Evolutionary conservation across 768 basidiomycete species (phyloP).

Genomic region (Rhizopogon vinicolor): DNA sequence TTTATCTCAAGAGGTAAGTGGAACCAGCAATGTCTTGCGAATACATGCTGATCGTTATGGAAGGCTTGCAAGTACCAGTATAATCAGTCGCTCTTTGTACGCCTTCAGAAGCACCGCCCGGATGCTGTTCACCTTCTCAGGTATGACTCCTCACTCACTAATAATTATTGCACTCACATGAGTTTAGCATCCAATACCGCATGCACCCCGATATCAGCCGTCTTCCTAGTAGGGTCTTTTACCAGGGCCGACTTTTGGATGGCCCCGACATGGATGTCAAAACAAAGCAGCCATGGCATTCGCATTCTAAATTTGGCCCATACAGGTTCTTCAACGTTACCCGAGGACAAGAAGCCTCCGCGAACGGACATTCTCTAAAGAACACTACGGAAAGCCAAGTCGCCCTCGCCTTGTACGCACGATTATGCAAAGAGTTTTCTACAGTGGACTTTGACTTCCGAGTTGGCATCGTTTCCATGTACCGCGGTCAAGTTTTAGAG

Average conservation of each 20-base stretch:
- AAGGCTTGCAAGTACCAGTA: conserved; percentile 72
- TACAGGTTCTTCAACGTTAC: conserved; percentile 88
- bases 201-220: conserved; percentile 97
- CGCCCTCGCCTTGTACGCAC: conserved; percentile 72
- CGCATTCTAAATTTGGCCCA: conserved; percentile 66
- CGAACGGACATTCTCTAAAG: conserved; percentile 62
- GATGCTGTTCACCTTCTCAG: conserved; percentile 90
- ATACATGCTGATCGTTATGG: neutral
- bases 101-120: conserved; percentile 74
- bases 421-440: conserved; percentile 64
- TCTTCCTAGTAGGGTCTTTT: conserved; percentile 87
- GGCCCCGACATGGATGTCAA: conserved; percentile 86
- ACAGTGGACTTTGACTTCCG: conserved; percentile 46
- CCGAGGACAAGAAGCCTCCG: conserved; percentile 54
- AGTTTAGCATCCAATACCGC: conserved; percentile 90
- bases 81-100: conserved; percentile 90
- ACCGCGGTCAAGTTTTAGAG: conserved; percentile 82
- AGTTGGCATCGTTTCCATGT: conserved; percentile 86
- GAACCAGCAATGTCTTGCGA: conserved; percentile 23
- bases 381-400: conserved; percentile 72
- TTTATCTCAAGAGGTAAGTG: conserved; percentile 52
- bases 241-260: conserved; percentile 72
- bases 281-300: conserved; percentile 86
- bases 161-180: neutral
- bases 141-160: conserved; percentile 31